A percentile compares a stretch with the other conserved stretches of the same genome.
phyloP scores from a whole-genome alignment of 768 basidiomycete genomes.

The Hortiboletus campestris region DNA sequence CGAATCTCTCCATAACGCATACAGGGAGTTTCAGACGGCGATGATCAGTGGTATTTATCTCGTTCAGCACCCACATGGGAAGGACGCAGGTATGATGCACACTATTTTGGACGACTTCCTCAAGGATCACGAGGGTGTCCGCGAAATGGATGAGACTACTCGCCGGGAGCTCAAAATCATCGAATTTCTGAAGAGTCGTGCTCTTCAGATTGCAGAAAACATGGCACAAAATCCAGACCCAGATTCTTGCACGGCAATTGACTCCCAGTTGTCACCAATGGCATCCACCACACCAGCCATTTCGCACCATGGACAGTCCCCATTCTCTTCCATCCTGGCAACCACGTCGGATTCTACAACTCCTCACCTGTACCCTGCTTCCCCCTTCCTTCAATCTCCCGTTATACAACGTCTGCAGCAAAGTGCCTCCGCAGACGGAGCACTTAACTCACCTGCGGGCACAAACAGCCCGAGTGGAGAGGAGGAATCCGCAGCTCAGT shows the following conservation, averaged over 20 bases:
- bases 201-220: conserved; percentile 49
- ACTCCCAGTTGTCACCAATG: conserved; percentile 38
- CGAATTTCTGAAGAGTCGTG: conserved; percentile 72
- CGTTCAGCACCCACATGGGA: conserved; percentile 72
- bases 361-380: conserved; percentile 25
- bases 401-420: conserved; percentile 63
- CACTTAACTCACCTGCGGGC: conserved; percentile 56
- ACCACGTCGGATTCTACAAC: conserved; percentile 18
- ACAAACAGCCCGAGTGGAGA: conserved; percentile 71
- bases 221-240: conserved; percentile 21
- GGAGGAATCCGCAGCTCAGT: conserved; percentile 74
- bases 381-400: conserved; percentile 40
- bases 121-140: conserved; percentile 46
- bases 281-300: conserved; percentile 7
- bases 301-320: conserved; percentile 16
- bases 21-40: conserved; percentile 84
- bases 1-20: conserved; percentile 75
- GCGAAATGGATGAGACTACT: conserved; percentile 81
- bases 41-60: conserved; percentile 90
- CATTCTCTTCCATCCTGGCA: conserved; percentile 26
- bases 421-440: conserved; percentile 38
- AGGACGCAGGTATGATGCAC: conserved; percentile 70
- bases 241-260: conserved; percentile 9
- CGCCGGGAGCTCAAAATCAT: conserved; percentile 81
- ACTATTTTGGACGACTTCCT: conserved; percentile 77